These are phyloP conservation scores for Cyclocybe cylindracea DNA, from an alignment of 768 basidiomycete genomes.

Conservation along the genomic window DNA sequence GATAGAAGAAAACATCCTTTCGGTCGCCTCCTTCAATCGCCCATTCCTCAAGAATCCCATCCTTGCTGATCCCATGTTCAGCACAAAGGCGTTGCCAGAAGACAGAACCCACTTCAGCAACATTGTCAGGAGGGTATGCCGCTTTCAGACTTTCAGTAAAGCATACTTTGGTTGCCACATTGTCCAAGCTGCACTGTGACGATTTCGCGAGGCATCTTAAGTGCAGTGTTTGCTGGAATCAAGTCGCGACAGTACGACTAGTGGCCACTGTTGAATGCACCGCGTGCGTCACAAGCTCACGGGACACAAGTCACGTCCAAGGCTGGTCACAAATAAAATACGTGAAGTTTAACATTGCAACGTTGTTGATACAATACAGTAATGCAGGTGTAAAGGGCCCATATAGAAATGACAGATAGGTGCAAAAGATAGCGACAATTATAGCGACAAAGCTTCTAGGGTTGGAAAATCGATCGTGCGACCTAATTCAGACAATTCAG, in stretches of 20 bases:
- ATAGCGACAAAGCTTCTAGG: slow-evolving; percentile 69
- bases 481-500: slow-evolving; percentile 46
- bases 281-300: slow-evolving; percentile 21
- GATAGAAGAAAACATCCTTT: slow-evolving; percentile 99
- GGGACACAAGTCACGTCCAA: slow-evolving; percentile 16
- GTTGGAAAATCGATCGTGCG: slow-evolving; percentile 74
- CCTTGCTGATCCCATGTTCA: slow-evolving; percentile 96
- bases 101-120: slow-evolving; percentile 82
- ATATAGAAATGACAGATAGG: slow-evolving; percentile 71
- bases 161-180: slow-evolving; percentile 89
- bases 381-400: slow-evolving; percentile 62
- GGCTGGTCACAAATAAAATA: too few species aligned
- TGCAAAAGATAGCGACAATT: slow-evolving; percentile 77
- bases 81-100: slow-evolving; percentile 99
- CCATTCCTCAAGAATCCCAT: slow-evolving; percentile 97
- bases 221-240: background rate
- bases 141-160: slow-evolving; percentile 10
- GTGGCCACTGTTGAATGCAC: background rate
- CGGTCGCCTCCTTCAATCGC: slow-evolving; percentile 93
- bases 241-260: background rate
- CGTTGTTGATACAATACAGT: slow-evolving; percentile 85
- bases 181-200: slow-evolving; percentile 84
- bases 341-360: slow-evolving; percentile 12
- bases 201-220: slow-evolving; percentile 76
- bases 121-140: slow-evolving; percentile 1